Evolutionary conservation across 306 rosid genomes (phyloP), one percentile per base, ranked within the genome.

Genomic region (Neltuma alba): DNA sequence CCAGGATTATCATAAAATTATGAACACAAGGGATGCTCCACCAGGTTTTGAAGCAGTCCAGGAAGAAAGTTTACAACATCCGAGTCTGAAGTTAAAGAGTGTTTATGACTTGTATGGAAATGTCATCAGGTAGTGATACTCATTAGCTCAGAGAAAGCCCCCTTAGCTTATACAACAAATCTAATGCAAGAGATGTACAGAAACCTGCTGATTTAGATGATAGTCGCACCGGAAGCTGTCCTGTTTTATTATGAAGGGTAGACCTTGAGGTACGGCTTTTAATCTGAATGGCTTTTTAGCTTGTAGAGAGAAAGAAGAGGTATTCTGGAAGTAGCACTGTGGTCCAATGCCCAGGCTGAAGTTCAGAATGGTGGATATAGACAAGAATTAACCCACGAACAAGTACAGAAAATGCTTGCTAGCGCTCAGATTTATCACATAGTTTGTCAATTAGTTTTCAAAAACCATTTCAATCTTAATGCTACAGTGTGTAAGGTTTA

Each of bases 11-110:
- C 16, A n/a, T 45, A 38, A 71, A 70, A 12, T 30, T 25, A 10
- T 3, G 31, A 71, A 76, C 74, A 30, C 42, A 9, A 33, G 42
- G 18, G 81, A 60, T 73, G 69, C 36, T 65, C 89, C 89, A 0
- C 83, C 83, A 0, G 85, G 89, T 63, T 86, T 83, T 16, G 33
- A 72, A 67, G 54, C 6, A 27, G 73, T 13, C 52, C 34, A n/a
- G 52, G 80, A 54, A 67, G 3, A 9, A 12, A 40, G 9, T 3
- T 62, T 7, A 33, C 50, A 74, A 15, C 80, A 76, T 14, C 52
- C 33, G 21, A 54, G 1, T 54, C 61, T n/a, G 6, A 78, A 72
- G 30, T 54, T 23, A 6, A 44, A 74, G 45, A 52, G 58, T 54
- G n/a, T 71, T 11, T 3, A 3, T 14, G 64, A 76, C 48, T 60